Conservation (phyloP, 176 grass and related monocot genomes). For the Dactylis glomerata region DNA sequence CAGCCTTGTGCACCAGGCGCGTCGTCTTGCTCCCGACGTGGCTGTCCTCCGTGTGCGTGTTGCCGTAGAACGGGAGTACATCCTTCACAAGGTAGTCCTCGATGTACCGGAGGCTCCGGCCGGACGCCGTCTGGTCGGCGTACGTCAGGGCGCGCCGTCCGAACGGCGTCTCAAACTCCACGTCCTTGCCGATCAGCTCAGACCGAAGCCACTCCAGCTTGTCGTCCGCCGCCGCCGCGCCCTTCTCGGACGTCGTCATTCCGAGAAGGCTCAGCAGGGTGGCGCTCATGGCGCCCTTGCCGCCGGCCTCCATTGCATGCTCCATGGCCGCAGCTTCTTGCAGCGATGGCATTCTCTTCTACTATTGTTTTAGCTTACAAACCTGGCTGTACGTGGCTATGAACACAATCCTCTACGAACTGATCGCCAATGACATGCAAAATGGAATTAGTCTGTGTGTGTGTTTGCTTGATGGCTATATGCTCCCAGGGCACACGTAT, state of each 20-base stretch:
- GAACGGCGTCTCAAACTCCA: conserved; percentile 69
- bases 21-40: conserved; percentile 76
- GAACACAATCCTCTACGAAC: background rate
- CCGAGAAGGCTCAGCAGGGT: background rate
- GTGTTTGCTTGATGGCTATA: background rate
- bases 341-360: background rate
- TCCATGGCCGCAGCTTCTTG: background rate
- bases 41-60: conserved; percentile 81
- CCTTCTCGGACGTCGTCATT: background rate
- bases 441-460: background rate
- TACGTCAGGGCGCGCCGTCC: conserved; percentile 54
- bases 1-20: conserved; percentile 42
- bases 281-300: background rate
- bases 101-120: conserved; percentile 51
- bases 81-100: conserved; percentile 67
- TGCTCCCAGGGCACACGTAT: background rate
- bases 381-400: background rate
- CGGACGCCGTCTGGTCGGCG: conserved; percentile 77
- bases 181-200: conserved; percentile 51
- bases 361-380: background rate
- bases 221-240: background rate
- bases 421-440: background rate
- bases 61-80: conserved; percentile 79
- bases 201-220: conserved; percentile 60
- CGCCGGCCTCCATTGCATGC: background rate